phyloP scores from a whole-genome alignment of 768 basidiomycete genomes.

The Amanita pallidorosea region DNA sequence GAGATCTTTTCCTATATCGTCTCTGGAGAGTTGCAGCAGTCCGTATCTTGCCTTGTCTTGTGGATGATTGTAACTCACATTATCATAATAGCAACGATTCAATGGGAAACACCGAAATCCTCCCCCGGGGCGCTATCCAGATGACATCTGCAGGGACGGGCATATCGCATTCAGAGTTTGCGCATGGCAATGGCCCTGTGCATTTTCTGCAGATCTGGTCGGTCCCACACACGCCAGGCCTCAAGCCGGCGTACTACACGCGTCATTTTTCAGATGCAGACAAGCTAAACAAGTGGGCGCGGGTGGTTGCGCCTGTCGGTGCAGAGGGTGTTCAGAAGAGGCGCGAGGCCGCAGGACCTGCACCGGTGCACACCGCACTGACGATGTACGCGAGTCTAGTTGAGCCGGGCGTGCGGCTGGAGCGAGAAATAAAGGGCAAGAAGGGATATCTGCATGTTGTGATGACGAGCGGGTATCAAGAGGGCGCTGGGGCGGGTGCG shows the following conservation, averaged over 20 bases:
- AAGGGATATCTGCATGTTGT: constrained; percentile 82
- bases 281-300: constrained; percentile 63
- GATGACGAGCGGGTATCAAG: constrained; percentile 76
- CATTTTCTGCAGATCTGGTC: constrained; percentile 50
- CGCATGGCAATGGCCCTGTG: constrained; percentile 28
- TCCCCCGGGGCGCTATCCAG: constrained; percentile 84
- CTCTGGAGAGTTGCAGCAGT: constrained; percentile 74
- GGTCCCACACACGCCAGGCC: constrained; percentile 27
- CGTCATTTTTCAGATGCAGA: constrained; percentile 76
- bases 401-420: constrained; percentile 40
- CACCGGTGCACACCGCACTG: constrained; percentile 65
- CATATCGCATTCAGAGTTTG: constrained; percentile 67
- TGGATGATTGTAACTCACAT: neutral
- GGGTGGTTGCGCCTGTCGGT: constrained; percentile 67
- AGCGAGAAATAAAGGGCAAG: constrained; percentile 36
- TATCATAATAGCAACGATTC: constrained; percentile 62
- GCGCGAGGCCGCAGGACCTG: constrained; percentile 67
- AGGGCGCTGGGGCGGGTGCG: constrained; percentile 43
- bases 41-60: constrained; percentile 14
- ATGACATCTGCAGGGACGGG: constrained; percentile 90
- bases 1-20: constrained; percentile 92
- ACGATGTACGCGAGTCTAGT: constrained; percentile 70
- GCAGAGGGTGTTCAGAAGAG: constrained; percentile 43
- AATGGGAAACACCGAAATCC: constrained; percentile 83
- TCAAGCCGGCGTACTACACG: constrained; percentile 78